Evolutionary conservation across 768 basidiomycete species (phyloP), one percentile per base, ranked within the genome.

Genomic region (Lentinus brumalis): DNA sequence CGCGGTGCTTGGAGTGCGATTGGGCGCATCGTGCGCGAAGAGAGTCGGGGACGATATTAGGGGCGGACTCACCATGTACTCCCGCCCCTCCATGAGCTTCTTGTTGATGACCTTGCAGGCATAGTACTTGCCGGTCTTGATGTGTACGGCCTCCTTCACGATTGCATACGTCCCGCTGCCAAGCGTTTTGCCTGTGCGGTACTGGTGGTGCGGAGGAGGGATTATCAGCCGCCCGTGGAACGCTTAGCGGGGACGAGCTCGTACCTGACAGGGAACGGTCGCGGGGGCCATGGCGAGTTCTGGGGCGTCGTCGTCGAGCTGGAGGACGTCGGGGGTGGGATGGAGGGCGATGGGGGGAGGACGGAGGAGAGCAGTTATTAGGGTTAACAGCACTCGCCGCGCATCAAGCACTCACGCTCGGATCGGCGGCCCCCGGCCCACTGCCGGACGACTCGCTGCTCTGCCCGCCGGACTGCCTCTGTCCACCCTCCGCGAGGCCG

Each of bases 91-190:
- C 95, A 97, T 97, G 60, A 97, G 86, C 71, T 96, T 94, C 83
- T 98, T 98, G 86, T 96, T 98, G 78, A 98, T 95, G 70, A 98
- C 97, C 76, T 99, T 99, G 85, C 96, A 98, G 21, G 96, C 97
- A 80, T 90, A 98, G 78, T 96, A 96, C 74, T 97, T 85, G 21
- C 87, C 86, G 1, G 94, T 94, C 78, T 90, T 88, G 78, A 96
- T 88, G 70, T 96, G 94, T 29, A 96, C 91, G 47, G 95, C 95
- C 79, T 97, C 94, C 76, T 94, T 94, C 50, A 94, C 93, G 73
- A 95, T 93, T 61, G 93, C 93, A 70, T 97, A 98, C 45, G 95
- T 97, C 50, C 95, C 95, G 70, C 91, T 94, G 29, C 92, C 92
- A 42, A 90, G 86, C 5, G 89, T 92, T 74, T 87, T 91, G 64